Base-by-base conservation (phyloP, 2,329 filamentous ascomycete genomes). In the Paecilomyces formosus region DNA sequence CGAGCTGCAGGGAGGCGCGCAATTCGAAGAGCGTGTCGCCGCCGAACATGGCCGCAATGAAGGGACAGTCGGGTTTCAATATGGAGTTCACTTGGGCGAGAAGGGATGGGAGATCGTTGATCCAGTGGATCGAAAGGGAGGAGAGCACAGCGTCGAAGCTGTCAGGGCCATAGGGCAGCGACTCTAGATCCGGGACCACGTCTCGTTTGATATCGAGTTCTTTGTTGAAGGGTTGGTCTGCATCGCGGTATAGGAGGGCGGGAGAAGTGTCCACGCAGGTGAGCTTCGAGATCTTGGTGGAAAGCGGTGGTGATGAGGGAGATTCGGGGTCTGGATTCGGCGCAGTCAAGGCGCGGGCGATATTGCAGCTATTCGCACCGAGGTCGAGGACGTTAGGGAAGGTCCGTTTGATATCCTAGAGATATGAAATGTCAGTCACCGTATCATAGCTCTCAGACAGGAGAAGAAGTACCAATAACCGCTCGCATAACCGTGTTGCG, bases 11-110 rank as follows among this genome's bases (percentile, higher is more conserved):
- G 33, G 92, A 94, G 0, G 93, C 96, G 33, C 94, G 89, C 57
- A 99, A 82, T 79, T 99, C 94, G 71, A 88, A 99, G 1, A 99
- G 81, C 7, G 90, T 93, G 73, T 99, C 94, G 0, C 94, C 94
- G 58, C 94, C 94, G 61, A 96, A 87, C 92, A 99, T 99, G 64
- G 93, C 93, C 13, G 89, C 93, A 53, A 99, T 87, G 70, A 99
- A 96, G 1, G 95, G 92, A 58, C 84, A 83, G 72, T 99, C 94
- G 0, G 93, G 92, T 74, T 95, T 96, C 26, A 99, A 82, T 33
- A 95, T 79, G 63, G 84, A 83, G 78, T 96, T 96, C 70, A 97
- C 88, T 70, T 96, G 90, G 1, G 86, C 81, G 1, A 99, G 82
- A 11, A 95, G 79, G 1, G 88, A 89, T 0, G 94, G 94, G 4